Evolutionary conservation across 257 asterid species (phyloP).

Genomic region (Solanum gracilifrons): DNA sequence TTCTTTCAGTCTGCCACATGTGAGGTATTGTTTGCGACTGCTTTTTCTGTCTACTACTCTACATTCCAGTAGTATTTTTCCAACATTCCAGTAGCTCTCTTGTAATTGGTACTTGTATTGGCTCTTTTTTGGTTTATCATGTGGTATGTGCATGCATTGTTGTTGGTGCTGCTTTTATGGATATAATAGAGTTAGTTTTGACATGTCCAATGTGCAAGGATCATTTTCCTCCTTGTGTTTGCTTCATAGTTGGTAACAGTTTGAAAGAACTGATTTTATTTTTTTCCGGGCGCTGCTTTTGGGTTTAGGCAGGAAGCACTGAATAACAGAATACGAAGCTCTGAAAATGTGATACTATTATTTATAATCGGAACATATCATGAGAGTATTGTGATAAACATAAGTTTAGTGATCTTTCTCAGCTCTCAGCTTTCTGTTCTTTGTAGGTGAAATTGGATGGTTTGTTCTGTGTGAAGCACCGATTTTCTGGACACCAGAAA

Average conservation of each 20-base stretch:
- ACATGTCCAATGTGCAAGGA: background rate
- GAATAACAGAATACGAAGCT: background rate
- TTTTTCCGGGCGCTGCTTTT: background rate
- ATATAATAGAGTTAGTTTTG: background rate
- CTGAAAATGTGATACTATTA: background rate
- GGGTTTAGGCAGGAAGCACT: background rate
- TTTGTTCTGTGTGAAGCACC: conserved; percentile 36
- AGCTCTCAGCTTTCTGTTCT: conserved; percentile 3
- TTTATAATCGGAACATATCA: background rate
- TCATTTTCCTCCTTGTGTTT: background rate
- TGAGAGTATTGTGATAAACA: background rate
- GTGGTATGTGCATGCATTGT: background rate
- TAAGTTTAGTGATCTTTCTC: background rate
- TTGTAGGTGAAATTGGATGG: conserved; percentile 45
- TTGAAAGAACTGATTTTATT: background rate
- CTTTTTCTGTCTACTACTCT: background rate
- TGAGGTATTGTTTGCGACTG: background rate
- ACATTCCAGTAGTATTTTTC: background rate
- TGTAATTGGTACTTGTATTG: background rate
- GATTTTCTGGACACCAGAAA: conserved; percentile 56
- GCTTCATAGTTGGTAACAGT: background rate
- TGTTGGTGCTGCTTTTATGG: background rate
- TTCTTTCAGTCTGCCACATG: background rate
- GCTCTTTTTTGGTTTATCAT: background rate
- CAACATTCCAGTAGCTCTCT: background rate